These are phyloP conservation scores for Paracamarosporium sp. DNA, from an alignment of 2,329 filamentous ascomycete species.

Conservation along the genomic window DNA sequence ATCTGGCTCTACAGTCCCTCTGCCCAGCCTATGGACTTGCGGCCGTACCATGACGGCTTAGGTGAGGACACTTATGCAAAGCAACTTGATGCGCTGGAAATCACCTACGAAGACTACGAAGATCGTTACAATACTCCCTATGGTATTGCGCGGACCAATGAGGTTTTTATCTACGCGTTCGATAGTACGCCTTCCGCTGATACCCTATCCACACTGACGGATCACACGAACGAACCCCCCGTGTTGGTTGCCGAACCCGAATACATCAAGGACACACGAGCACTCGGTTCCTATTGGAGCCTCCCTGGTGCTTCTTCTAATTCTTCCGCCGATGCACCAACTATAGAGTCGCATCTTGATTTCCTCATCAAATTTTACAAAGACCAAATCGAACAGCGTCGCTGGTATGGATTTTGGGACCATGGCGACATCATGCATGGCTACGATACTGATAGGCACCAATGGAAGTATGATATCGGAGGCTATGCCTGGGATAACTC, in stretches of 20 bases:
- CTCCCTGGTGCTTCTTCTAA: conserved; percentile 39
- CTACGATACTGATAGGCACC: conserved; percentile 65
- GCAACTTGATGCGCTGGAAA: conserved; percentile 65
- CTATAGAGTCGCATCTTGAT: conserved; percentile 61
- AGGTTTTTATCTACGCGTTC: conserved; percentile 62
- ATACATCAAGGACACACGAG: conserved; percentile 60
- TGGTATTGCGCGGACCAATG: conserved; percentile 65
- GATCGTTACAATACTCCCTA: conserved; percentile 62
- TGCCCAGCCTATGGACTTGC: conserved; percentile 62
- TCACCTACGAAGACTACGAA: conserved; percentile 71
- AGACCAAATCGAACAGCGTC: conserved; percentile 61
- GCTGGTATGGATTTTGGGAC: conserved; percentile 70
- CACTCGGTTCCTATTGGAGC: conserved; percentile 64
- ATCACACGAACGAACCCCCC: conserved; percentile 60
- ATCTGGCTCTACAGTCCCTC: conserved; percentile 67
- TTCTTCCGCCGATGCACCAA: conserved; percentile 40
- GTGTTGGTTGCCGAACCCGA: conserved; percentile 57
- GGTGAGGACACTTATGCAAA: conserved; percentile 63
- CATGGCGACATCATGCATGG: conserved; percentile 69
- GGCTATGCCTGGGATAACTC: conserved; percentile 72
- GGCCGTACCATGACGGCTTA: conserved; percentile 65
- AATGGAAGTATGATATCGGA: conserved; percentile 69
- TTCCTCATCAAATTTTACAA: conserved; percentile 65
- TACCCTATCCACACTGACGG: conserved; percentile 52
- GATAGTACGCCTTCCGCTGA: conserved; percentile 59